phyloP scores from a whole-genome alignment of 139 green algal species.

The Zygnema cylindricum region DNA sequence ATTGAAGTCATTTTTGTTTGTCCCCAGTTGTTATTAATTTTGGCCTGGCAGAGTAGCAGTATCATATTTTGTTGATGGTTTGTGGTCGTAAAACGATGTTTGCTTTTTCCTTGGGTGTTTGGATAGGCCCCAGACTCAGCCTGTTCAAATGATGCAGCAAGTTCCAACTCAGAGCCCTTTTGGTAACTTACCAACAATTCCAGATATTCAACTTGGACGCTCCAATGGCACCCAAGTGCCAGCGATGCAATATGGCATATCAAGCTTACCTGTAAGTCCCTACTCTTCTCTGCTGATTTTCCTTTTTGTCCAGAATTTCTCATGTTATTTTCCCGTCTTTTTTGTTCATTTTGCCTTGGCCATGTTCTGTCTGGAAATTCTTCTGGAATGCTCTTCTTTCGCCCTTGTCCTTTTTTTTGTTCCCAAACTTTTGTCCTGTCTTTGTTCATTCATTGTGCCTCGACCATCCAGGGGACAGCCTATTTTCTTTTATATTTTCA shows the following conservation, averaged over 20 bases:
- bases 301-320: neutral
- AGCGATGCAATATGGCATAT: conserved; percentile 71
- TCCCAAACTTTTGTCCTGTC: too few species aligned
- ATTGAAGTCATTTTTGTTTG: too few species aligned
- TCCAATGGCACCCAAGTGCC: neutral
- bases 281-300: neutral
- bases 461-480: too few species aligned
- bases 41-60: too few species aligned
- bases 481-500: conserved; percentile 2
- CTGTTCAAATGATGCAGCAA: neutral
- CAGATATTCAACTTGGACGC: conserved; percentile 28
- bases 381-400: too few species aligned
- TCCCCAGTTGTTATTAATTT: too few species aligned
- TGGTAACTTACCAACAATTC: conserved; percentile 43
- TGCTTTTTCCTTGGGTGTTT: too few species aligned
- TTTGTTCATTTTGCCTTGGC: too few species aligned
- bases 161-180: conserved; percentile 35
- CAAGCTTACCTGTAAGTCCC: conserved; percentile 29
- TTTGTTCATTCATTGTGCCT: too few species aligned
- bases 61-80: too few species aligned
- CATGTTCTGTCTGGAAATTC: too few species aligned
- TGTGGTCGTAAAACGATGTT: conserved; percentile 12
- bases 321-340: neutral
- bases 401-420: too few species aligned
- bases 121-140: neutral